phyloP scores from a whole-genome alignment of 441 rosid species.

The Caryocar brasiliense region DNA sequence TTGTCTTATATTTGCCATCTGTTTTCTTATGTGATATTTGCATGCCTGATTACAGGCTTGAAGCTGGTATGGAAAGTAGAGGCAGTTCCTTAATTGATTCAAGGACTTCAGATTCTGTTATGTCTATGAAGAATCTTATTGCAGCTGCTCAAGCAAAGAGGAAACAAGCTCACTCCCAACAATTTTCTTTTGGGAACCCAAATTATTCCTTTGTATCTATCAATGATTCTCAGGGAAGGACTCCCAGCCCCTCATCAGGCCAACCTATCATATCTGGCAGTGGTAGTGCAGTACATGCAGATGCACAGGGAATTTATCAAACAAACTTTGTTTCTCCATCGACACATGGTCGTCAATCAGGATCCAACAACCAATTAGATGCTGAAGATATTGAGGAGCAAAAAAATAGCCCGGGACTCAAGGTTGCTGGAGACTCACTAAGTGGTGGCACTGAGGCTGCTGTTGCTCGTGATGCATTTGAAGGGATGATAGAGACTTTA shows the following conservation, averaged over 20 bases:
- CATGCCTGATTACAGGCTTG: slow-evolving; percentile 31
- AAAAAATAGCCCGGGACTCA: slow-evolving; percentile 60
- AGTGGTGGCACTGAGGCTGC: slow-evolving; percentile 96
- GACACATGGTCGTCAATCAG: slow-evolving; percentile 39
- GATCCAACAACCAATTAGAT: slow-evolving; percentile 36
- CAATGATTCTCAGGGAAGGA: slow-evolving; percentile 40
- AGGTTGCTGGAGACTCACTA: slow-evolving; percentile 63
- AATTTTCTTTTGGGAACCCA: slow-evolving; percentile 37
- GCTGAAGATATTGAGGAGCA: slow-evolving; percentile 68
- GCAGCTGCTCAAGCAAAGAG: slow-evolving; percentile 99
- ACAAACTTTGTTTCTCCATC: slow-evolving; percentile 42
- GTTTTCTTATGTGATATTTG: slow-evolving; percentile 8
- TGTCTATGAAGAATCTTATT: slow-evolving; percentile 86
- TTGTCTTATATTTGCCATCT: slow-evolving; percentile 10
- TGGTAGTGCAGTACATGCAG: slow-evolving; percentile 32
- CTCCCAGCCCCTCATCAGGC: slow-evolving; percentile 46
- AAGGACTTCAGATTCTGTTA: slow-evolving; percentile 53
- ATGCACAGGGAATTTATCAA: slow-evolving; percentile 31
- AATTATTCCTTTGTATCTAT: slow-evolving; percentile 30
- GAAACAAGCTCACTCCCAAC: slow-evolving; percentile 69
- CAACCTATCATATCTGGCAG: slow-evolving; percentile 37
- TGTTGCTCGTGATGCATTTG: slow-evolving; percentile 98
- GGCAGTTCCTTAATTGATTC: slow-evolving; percentile 28
- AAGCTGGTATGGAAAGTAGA: slow-evolving; percentile 43
- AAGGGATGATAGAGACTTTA: slow-evolving; percentile 98